Percentiles rank a stretch among this genome's conserved stretches.
phyloP scores from a whole-genome alignment of 768 basidiomycete genomes.

The Termitomyces sp. region DNA sequence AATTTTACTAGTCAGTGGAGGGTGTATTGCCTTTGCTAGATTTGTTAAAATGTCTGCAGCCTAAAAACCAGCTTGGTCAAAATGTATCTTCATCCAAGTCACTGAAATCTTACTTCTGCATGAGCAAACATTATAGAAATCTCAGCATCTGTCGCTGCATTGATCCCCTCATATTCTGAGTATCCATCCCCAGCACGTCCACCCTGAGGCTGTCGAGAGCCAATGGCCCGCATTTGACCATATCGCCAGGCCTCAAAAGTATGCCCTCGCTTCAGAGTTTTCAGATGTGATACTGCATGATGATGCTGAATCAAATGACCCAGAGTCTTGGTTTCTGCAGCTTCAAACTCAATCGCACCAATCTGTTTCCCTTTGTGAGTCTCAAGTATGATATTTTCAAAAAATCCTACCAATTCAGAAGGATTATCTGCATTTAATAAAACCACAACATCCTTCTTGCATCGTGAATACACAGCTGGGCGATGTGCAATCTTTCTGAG shows the following conservation, averaged over 20 bases:
- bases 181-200: neutral
- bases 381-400: no score
- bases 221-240: neutral
- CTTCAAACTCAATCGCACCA: neutral
- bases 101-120: no score
- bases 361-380: neutral
- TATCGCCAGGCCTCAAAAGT: neutral
- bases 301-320: neutral
- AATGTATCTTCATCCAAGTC: no score
- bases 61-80: neutral
- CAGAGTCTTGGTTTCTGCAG: neutral
- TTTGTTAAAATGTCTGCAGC: neutral
- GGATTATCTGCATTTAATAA: neutral
- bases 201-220: neutral
- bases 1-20: neutral
- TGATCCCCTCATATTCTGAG: neutral
- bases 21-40: neutral
- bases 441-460: no score
- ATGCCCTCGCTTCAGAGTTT: neutral
- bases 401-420: neutral
- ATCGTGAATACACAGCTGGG: neutral
- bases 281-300: neutral
- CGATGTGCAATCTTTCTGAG: neutral
- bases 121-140: no score
- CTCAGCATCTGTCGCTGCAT: no score